phyloP scores from a whole-genome alignment of 208 protist species.

The Crithidia expoeki region DNA sequence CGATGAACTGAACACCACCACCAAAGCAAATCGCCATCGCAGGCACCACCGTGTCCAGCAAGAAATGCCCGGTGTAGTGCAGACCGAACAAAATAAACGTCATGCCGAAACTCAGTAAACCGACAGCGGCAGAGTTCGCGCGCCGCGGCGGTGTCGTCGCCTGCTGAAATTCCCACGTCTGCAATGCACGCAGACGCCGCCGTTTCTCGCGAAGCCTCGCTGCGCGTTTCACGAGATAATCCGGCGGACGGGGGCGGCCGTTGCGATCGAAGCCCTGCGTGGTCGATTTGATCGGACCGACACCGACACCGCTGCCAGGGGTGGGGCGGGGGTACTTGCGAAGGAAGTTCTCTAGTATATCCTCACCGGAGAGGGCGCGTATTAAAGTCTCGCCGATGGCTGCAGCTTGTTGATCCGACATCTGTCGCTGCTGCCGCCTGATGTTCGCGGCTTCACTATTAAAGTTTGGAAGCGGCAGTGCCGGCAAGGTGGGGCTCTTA shows the following conservation, averaged over 20 bases:
- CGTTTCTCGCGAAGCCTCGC: conserved; percentile 11
- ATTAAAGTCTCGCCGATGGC: background rate
- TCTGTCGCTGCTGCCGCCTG: background rate
- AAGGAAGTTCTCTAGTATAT: conserved; percentile 15
- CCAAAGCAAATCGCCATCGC: conserved; percentile 47
- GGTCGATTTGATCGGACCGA: conserved; percentile 19
- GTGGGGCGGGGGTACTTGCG: conserved; percentile 20
- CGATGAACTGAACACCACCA: conserved; percentile 50
- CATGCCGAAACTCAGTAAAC: conserved; percentile 56
- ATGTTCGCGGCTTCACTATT: background rate
- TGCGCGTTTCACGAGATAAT: background rate
- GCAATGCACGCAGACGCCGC: conserved; percentile 4
- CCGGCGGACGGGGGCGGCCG: background rate
- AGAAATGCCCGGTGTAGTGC: conserved; percentile 40
- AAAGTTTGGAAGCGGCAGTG: background rate
- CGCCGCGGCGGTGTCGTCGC: conserved; percentile 2
- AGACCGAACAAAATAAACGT: conserved; percentile 54
- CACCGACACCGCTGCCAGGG: conserved; percentile 19
- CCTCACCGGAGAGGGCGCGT: conserved; percentile 9
- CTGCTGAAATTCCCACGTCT: background rate
- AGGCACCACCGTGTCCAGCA: conserved; percentile 32
- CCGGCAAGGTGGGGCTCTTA: conserved; percentile 1
- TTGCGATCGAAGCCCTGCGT: conserved; percentile 7
- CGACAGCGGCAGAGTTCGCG: conserved; percentile 39
- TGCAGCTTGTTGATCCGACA: background rate